These are phyloP conservation scores for Neodidymelliopsis sp. DNA, from an alignment of 2,329 filamentous ascomycete species.

Conservation along the genomic window DNA sequence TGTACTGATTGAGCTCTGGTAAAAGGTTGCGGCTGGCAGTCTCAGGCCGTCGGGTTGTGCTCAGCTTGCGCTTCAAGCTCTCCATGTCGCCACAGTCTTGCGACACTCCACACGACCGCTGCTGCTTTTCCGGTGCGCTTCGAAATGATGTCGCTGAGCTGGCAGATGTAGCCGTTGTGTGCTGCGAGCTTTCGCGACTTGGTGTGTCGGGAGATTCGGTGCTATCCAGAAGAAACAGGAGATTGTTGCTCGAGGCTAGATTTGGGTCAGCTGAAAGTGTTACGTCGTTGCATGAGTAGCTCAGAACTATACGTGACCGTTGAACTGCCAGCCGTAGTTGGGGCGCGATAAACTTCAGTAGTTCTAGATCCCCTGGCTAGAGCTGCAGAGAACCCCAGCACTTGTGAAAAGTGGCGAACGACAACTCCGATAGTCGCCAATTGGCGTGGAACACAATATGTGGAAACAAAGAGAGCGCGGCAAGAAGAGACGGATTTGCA, in stretches of 20 bases:
- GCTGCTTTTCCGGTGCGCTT: slow-evolving; percentile 35
- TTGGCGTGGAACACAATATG: slow-evolving; percentile 3
- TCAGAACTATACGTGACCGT: slow-evolving; percentile 10
- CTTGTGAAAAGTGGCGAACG: slow-evolving; percentile 8
- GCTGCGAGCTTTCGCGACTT: slow-evolving; percentile 27
- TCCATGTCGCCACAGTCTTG: slow-evolving; percentile 46
- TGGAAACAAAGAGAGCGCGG: slow-evolving; percentile 6
- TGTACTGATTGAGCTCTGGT: slow-evolving; percentile 50
- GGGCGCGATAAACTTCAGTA: slow-evolving; percentile 15
- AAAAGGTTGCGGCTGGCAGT: slow-evolving; percentile 44
- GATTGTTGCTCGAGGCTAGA: slow-evolving; percentile 40
- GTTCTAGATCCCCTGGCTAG: slow-evolving; percentile 10
- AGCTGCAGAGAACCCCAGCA: slow-evolving; percentile 6
- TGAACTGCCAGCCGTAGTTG: slow-evolving; percentile 12
- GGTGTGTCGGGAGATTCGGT: slow-evolving; percentile 31
- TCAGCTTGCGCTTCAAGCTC: slow-evolving; percentile 49
- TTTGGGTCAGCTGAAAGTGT: slow-evolving; percentile 22
- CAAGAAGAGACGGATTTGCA: slow-evolving; percentile 8
- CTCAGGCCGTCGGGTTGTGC: slow-evolving; percentile 42
- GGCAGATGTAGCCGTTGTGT: slow-evolving; percentile 29
- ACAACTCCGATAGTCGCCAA: slow-evolving; percentile 11
- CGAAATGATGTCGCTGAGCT: slow-evolving; percentile 31
- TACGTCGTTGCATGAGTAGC: slow-evolving; percentile 20
- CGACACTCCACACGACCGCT: slow-evolving; percentile 29
- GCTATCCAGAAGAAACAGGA: slow-evolving; percentile 36